phyloP scores from a whole-genome alignment of 2,329 filamentous ascomycete species.

The Diaporthe citrichinensis region DNA sequence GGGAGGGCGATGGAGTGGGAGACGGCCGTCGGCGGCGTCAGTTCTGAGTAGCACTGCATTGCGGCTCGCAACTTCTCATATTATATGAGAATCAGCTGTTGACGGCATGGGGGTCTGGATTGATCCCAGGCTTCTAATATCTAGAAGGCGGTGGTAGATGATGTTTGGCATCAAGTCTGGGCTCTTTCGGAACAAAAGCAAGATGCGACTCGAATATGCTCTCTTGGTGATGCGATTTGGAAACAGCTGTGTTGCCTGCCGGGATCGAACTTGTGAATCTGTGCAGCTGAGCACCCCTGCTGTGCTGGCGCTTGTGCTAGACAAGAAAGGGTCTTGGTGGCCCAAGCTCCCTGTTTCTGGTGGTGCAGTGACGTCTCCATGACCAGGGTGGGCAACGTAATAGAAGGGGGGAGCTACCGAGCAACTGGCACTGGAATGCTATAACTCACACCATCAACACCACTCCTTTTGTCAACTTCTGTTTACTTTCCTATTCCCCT shows the following conservation, averaged over 20 bases:
- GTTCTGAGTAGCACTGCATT: slow-evolving; percentile 99
- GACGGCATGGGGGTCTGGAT: slow-evolving; percentile 25
- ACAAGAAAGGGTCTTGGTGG: slow-evolving; percentile 25
- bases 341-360: slow-evolving; percentile 41
- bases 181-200: not conserved
- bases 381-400: not conserved
- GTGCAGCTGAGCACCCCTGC: slow-evolving; percentile 16
- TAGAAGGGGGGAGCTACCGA: slow-evolving; percentile 3
- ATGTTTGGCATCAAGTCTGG: slow-evolving; percentile 5
- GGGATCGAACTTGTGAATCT: slow-evolving; percentile 1
- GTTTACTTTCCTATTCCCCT: not conserved
- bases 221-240: slow-evolving; percentile 22
- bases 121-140: not conserved
- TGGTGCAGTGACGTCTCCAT: slow-evolving; percentile 33
- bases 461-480: not conserved
- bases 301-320: not conserved
- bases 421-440: slow-evolving; percentile 28
- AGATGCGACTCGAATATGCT: slow-evolving; percentile 14
- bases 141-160: slow-evolving; percentile 10
- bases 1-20: slow-evolving; percentile 86
- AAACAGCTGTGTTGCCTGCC: slow-evolving; percentile 25
- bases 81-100: slow-evolving; percentile 42
- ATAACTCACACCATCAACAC: not conserved
- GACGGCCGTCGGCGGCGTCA: slow-evolving; percentile 94
- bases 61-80: slow-evolving; percentile 47